These are phyloP conservation scores for Leccinum truebloodii DNA, from an alignment of 768 basidiomycete genomes.

Conservation along the genomic window DNA sequence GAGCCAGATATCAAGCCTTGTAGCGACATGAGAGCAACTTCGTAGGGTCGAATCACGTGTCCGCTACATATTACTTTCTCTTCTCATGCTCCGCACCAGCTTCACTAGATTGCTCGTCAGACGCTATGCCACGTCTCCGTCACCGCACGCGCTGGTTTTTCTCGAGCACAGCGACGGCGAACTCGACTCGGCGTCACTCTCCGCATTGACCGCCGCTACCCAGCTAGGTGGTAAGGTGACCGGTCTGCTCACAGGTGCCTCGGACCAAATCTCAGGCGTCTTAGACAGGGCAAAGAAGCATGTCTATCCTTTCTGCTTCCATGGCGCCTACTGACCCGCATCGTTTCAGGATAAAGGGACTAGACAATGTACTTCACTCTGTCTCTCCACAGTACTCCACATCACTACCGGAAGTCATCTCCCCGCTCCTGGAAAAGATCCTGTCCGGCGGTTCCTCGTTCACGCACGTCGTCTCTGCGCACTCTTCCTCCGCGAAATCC, in stretches of 20 bases:
- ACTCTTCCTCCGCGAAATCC: constrained; percentile 91
- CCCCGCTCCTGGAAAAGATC: constrained; percentile 80
- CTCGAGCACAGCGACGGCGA: constrained; percentile 84
- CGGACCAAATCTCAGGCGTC: constrained; percentile 63
- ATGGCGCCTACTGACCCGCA: constrained; percentile 8
- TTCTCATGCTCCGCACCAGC: constrained; percentile 22
- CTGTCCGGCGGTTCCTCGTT: constrained; percentile 63
- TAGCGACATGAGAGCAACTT: constrained; percentile 50
- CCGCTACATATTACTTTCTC: background rate
- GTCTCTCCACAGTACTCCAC: constrained; percentile 68
- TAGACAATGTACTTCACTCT: constrained; percentile 68
- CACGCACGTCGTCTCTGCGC: constrained; percentile 91
- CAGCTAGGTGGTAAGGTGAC: constrained; percentile 86
- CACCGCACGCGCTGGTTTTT: constrained; percentile 82
- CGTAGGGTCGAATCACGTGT: constrained; percentile 21
- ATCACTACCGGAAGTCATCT: constrained; percentile 72
- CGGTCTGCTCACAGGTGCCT: constrained; percentile 69
- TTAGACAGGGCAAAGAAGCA: constrained; percentile 84
- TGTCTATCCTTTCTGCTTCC: constrained; percentile 20
- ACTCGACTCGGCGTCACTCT: constrained; percentile 83
- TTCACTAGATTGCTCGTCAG: constrained; percentile 35
- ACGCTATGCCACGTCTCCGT: constrained; percentile 57
- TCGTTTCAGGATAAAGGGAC: constrained; percentile 58
- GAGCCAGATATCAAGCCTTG: constrained; percentile 83
- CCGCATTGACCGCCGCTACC: constrained; percentile 88